phyloP scores from a whole-genome alignment of 129 eudicot genomes.

The Arctium minus region DNA sequence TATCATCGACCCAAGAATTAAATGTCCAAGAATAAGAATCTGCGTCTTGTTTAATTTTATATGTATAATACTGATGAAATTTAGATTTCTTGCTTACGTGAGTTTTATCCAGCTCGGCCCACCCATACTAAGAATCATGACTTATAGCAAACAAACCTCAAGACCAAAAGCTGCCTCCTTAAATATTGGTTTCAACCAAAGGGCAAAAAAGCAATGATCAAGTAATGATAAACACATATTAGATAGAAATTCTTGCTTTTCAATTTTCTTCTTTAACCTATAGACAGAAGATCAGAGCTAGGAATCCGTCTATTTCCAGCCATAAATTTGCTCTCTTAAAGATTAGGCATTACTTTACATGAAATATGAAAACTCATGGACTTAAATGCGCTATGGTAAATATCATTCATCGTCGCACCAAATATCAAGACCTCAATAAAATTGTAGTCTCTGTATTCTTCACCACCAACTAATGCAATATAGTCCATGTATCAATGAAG shows the following conservation, averaged over 20 bases:
- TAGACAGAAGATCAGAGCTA: not conserved
- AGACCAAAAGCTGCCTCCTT: too few relatives aligned
- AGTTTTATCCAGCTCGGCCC: too few relatives aligned
- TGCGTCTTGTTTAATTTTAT: too few relatives aligned
- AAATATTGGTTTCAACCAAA: not conserved
- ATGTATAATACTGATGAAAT: too few relatives aligned
- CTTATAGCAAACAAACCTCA: not conserved
- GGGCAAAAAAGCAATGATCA: not conserved
- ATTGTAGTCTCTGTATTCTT: not conserved
- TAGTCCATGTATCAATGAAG: not conserved
- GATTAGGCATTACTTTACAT: not conserved
- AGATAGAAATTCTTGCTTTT: too few relatives aligned
- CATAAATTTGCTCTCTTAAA: not conserved
- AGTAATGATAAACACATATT: too few relatives aligned
- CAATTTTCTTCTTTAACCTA: not conserved
- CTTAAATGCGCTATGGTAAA: not conserved
- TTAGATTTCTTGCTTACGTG: too few relatives aligned
- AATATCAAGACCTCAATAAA: not conserved
- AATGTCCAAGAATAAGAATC: too few relatives aligned
- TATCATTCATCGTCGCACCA: not conserved
- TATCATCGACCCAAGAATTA: too few relatives aligned
- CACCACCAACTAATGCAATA: not conserved
- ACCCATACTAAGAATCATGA: not conserved
- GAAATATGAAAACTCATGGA: not conserved
- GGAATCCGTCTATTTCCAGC: not conserved